Evolutionary conservation across 441 rosid genomes (phyloP).

Genomic region (Kokia cookei): DNA sequence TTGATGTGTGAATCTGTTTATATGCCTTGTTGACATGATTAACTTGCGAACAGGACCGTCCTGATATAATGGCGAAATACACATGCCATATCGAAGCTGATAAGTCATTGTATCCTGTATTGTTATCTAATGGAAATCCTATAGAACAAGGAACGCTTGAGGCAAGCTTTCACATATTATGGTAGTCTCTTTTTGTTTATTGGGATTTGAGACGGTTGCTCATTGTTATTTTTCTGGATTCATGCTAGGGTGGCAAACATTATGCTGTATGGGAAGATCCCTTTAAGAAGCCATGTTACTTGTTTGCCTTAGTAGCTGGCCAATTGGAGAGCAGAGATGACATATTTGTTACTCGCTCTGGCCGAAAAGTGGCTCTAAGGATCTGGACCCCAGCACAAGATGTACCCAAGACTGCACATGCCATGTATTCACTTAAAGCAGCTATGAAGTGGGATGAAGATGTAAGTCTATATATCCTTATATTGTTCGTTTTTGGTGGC

Average conservation of each 20-base stretch:
- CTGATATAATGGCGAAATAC: constrained; percentile 97
- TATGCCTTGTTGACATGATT: constrained; percentile 11
- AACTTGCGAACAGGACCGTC: constrained; percentile 64
- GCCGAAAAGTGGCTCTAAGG: constrained; percentile 69
- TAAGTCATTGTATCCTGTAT: constrained; percentile 77
- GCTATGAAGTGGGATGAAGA: constrained; percentile 99
- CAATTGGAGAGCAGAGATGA: constrained; percentile 90
- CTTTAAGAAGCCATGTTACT: constrained; percentile 93
- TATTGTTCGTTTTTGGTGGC: not conserved
- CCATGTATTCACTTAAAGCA: constrained; percentile 94
- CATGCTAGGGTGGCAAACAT: constrained; percentile 75
- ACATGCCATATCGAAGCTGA: constrained; percentile 92
- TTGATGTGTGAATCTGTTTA: constrained; percentile 4
- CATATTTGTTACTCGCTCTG: constrained; percentile 66
- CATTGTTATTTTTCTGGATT: constrained; percentile 6
- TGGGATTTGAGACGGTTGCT: too few species aligned
- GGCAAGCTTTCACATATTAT: constrained; percentile 33
- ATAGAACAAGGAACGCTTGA: constrained; percentile 69
- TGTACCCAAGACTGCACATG: constrained; percentile 88
- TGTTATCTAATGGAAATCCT: constrained; percentile 93
- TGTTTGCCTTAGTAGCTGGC: constrained; percentile 95
- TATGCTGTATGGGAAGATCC: constrained; percentile 96
- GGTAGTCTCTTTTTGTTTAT: not conserved
- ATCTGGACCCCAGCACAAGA: constrained; percentile 97
- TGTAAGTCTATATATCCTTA: constrained; percentile 37